phyloP scores from a whole-genome alignment of 2,329 filamentous ascomycete genomes.

The Fusarium gaditjirri region DNA sequence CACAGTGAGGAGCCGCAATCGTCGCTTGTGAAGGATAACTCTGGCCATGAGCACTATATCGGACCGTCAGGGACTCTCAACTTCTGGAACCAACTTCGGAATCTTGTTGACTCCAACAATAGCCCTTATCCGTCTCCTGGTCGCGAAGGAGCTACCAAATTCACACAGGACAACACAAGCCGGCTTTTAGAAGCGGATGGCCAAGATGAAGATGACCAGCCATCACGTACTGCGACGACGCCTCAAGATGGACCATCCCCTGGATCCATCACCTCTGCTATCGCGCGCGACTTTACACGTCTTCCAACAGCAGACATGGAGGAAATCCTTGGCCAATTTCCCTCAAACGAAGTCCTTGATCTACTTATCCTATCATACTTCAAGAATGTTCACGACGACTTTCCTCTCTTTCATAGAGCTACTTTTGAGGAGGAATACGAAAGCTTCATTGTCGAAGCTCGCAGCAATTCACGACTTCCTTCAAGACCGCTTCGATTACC shows the following conservation, averaged over 20 bases:
- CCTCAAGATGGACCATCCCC: slow-evolving; percentile 40
- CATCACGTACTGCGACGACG: not conserved
- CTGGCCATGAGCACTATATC: slow-evolving; percentile 52
- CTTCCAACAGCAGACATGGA: slow-evolving; percentile 43
- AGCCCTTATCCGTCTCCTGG: not conserved
- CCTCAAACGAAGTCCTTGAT: slow-evolving; percentile 44
- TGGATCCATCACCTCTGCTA: slow-evolving; percentile 41
- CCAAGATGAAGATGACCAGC: slow-evolving; percentile 26
- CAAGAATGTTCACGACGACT: slow-evolving; percentile 50
- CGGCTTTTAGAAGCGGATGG: slow-evolving; percentile 31
- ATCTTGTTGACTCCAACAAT: slow-evolving; percentile 44
- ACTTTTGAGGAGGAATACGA: slow-evolving; percentile 51
- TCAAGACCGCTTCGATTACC: slow-evolving; percentile 22
- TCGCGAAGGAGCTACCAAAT: slow-evolving; percentile 7
- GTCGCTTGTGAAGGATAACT: slow-evolving; percentile 47
- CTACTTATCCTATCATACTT: slow-evolving; percentile 50
- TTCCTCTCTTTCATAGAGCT: slow-evolving; percentile 50
- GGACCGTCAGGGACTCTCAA: slow-evolving; percentile 52
- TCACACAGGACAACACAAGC: slow-evolving; percentile 32
- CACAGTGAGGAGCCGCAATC: slow-evolving; percentile 37
- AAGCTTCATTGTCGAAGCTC: slow-evolving; percentile 40
- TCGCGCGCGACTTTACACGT: slow-evolving; percentile 45
- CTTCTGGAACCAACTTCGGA: slow-evolving; percentile 50
- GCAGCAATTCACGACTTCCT: not conserved
- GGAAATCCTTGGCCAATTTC: slow-evolving; percentile 44